Evolutionary conservation across 345 rosid species (phyloP), one percentile per base, ranked within the genome.

Genomic region (Clausena lansium): DNA sequence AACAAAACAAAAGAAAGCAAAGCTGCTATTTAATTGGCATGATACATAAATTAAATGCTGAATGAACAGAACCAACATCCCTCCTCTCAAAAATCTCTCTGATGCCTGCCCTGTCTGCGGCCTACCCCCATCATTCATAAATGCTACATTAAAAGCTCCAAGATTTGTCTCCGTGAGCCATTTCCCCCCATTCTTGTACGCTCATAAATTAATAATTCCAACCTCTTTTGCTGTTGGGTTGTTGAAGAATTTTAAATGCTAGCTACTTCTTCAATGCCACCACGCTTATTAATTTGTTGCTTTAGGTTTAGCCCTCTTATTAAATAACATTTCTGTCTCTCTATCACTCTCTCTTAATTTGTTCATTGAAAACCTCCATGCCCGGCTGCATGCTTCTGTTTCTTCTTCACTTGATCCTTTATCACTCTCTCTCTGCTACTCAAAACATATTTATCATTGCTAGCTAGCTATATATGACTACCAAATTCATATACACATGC

Each of bases 231-330:
- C 75, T 79, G 76, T 67, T 62, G 78, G 83, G 91, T 80, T 14
- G 91, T 83, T 88, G 89, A 67, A 35, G 78, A 70, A 65, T 77
- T 88, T 32, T n/a, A n/a, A 85, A 85, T 87, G 90, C 75, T 25
- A 25, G 88, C 77, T 32, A 22, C 73, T 81, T 78, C 83, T 77
- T 85, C 71, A 86, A 81, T 84, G 86, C 79, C 33, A 41, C 70
- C 36, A 60, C 9, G n/a, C 61, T 33, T 59, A 33, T 62, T 69
- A 35, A 14, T 73, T 74, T 58, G 62, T 28, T 38, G 19, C 22
- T 19, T 19, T 14, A 6, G 45, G 15, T 8, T 65, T 19, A 2
- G 20, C 13, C 63, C 64, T 54, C 72, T 52, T 76, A 24, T 67
- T 66, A 76, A 76, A 50, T 32, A 61, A 67, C 66, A 38, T 14